These are phyloP conservation scores for Ceratocystis variospora DNA, from an alignment of 2,329 filamentous ascomycete species.

Conservation along the genomic window DNA sequence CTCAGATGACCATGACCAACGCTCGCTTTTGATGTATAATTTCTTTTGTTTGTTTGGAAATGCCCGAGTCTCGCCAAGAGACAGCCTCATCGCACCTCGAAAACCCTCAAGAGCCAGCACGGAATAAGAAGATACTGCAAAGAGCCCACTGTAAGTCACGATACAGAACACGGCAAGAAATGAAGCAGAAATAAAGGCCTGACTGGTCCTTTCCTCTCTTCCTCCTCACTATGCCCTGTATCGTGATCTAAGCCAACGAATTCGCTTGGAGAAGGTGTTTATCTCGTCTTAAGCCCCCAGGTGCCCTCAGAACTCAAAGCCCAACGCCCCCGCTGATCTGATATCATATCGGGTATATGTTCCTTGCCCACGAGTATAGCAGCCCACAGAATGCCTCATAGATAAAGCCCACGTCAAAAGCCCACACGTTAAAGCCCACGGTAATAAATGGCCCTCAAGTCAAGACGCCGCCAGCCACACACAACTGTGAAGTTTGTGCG, in stretches of 20 bases:
- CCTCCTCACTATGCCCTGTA: not conserved
- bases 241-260: conserved; percentile 14
- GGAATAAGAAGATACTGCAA: conserved; percentile 7
- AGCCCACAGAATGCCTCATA: conserved; percentile 19
- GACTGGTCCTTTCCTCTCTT: not conserved
- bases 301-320: conserved; percentile 20
- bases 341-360: conserved; percentile 13
- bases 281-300: conserved; percentile 20
- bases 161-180: too few relatives aligned
- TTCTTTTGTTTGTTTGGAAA: not conserved
- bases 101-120: not conserved
- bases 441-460: conserved; percentile 12
- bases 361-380: conserved; percentile 20
- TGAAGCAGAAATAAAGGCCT: not conserved
- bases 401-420: conserved; percentile 17
- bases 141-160: conserved; percentile 11
- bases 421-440: conserved; percentile 19
- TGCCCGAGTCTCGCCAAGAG: not conserved
- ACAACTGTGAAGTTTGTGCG: not conserved
- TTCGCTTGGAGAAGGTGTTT: conserved; percentile 18
- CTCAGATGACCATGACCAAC: conserved; percentile 6
- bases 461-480: conserved; percentile 3
- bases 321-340: conserved; percentile 9
- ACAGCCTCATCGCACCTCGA: not conserved
- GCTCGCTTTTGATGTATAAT: conserved; percentile 3